Evolutionary conservation across 768 basidiomycete genomes (phyloP).

Genomic region (Arthromyces matolae): DNA sequence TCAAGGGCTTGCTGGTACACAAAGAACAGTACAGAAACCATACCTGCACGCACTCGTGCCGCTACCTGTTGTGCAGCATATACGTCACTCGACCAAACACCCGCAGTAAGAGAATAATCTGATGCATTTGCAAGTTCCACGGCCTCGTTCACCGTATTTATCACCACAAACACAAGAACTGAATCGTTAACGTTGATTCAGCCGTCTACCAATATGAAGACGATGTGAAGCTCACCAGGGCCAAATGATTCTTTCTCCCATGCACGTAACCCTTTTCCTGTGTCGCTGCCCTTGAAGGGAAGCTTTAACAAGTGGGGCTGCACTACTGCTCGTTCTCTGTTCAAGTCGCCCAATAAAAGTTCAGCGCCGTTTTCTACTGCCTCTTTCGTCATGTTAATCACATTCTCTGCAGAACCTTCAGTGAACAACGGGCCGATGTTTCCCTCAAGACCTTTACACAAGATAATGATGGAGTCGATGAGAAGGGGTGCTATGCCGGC

Average conservation of each 20-base stretch:
- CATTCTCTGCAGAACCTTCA: constrained; percentile 41
- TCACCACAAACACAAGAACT: constrained; percentile 43
- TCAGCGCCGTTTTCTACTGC: constrained; percentile 43
- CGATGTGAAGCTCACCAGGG: constrained; percentile 35
- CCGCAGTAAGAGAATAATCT: constrained; percentile 47
- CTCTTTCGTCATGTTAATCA: constrained; percentile 41
- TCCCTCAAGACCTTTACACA: constrained; percentile 33
- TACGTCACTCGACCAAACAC: constrained; percentile 50
- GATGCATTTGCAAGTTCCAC: constrained; percentile 52
- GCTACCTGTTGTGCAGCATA: constrained; percentile 43
- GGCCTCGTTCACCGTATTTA: constrained; percentile 50
- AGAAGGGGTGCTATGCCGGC: constrained; percentile 34
- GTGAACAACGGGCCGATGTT: constrained; percentile 36
- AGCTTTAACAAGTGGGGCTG: constrained; percentile 46
- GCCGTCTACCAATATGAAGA: not conserved
- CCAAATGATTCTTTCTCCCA: constrained; percentile 65
- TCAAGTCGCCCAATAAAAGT: constrained; percentile 41
- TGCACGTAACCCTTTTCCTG: constrained; percentile 39
- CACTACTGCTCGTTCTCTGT: constrained; percentile 37
- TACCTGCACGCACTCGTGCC: constrained; percentile 44
- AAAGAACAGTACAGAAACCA: constrained; percentile 1
- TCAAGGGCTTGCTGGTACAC: too few relatives aligned
- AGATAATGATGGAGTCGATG: constrained; percentile 28
- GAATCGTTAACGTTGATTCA: too few relatives aligned
- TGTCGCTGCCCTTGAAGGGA: constrained; percentile 31